Evolutionary conservation across 2,329 filamentous ascomycete genomes (phyloP), one percentile per base, ranked within the genome.

Genomic region (Fusarium praegraminearum): DNA sequence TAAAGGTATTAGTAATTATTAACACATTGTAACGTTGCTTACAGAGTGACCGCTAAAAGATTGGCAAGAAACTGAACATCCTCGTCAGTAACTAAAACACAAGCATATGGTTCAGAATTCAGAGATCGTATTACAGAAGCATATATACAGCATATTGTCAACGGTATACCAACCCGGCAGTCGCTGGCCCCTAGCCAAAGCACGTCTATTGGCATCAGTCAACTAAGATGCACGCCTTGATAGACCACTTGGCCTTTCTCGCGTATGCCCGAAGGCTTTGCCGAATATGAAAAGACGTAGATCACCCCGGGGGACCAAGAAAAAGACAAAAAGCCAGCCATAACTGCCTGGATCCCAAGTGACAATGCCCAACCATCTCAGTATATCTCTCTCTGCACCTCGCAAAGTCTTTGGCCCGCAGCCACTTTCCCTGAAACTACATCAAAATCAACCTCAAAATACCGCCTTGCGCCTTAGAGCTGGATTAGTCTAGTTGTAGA

Each of bases 371-470:
- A 44, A 38, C 38, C 13, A 41, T 50, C 45, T 43, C 24, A 20
- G 20, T 40, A 58, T 49, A 41, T 70, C 30, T 38, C 28, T 36
- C 33, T 36, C 12, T 9, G 33, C 38, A n/a, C 28, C 26, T 55
- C 35, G 22, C 45, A 50, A 67, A 53, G 53, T 51, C 16, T 54
- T 32, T 30, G 18, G 22, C 15, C 35, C 24, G 9, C 43, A 30
- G 10, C 32, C 20, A 26, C 22, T 26, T 51, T 49, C 32, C 44
- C 53, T 33, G 22, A 36, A 50, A 44, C 33, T 35, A 46, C 24
- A 36, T 51, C 35, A 59, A 59, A 56, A 59, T 32, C 28, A 33
- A 36, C 11, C 35, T 46, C 62, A 56, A 59, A 46, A 70, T 57
- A 45, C 36, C 44, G 16, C 47, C 35, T 36, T 41, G 40, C 7